Evolutionary conservation across 2,329 filamentous ascomycete genomes (phyloP).

Genomic region (Cladophialophora exuberans): DNA sequence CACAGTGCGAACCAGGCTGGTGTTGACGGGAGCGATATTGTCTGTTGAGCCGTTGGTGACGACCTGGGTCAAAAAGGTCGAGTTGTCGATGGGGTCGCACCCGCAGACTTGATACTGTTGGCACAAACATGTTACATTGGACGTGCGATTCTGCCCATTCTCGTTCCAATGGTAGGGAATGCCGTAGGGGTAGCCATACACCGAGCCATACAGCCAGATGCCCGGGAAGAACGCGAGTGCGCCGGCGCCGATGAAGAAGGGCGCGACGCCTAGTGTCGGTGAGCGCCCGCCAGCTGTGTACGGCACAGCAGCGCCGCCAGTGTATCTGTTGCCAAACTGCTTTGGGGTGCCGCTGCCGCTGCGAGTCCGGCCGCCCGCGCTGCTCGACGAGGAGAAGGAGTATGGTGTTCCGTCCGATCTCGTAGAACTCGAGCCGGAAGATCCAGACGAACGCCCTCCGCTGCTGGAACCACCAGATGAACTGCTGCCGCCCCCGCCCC

Average conservation of each 20-base stretch:
- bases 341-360: constrained; percentile 48
- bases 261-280: constrained; percentile 51
- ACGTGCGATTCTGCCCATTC: constrained; percentile 43
- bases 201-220: constrained; percentile 57
- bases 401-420: constrained; percentile 23
- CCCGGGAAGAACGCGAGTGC: constrained; percentile 55
- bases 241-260: constrained; percentile 53
- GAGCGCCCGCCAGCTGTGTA: constrained; percentile 53
- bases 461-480: constrained; percentile 17
- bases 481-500: constrained; percentile 25
- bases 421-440: constrained; percentile 21
- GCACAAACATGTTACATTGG: constrained; percentile 60
- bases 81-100: constrained; percentile 57
- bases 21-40: constrained; percentile 41
- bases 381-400: constrained; percentile 32
- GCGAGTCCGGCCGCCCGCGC: constrained; percentile 38
- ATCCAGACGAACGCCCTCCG: constrained; percentile 15
- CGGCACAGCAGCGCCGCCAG: constrained; percentile 56
- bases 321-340: constrained; percentile 57
- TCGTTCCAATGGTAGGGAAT: constrained; percentile 52
- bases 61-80: constrained; percentile 46
- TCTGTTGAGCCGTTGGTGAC: constrained; percentile 46
- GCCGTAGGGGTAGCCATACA: constrained; percentile 58
- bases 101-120: constrained; percentile 58
- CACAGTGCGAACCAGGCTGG: constrained; percentile 41